Evolutionary conservation across 2,329 filamentous ascomycete genomes (phyloP), one percentile per base, ranked within the genome.

Genomic region (Cercospora sp.): DNA sequence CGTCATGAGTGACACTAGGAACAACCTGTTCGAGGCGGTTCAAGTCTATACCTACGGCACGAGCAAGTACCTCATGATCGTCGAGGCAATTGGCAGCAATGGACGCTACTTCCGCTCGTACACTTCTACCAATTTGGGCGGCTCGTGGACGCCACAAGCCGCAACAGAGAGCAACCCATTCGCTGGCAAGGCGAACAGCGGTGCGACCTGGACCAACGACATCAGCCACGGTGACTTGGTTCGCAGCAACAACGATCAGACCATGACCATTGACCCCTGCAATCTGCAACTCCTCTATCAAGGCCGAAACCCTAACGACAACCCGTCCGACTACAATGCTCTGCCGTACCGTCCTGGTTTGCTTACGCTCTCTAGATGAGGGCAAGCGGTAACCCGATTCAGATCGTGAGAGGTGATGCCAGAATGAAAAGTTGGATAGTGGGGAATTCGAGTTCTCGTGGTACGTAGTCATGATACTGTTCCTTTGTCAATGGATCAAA

Each of bases 51-150:
- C 83, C 1, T 73, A 90, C 33, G 86, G 85, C 30, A 80, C 84
- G 72, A 81, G 81, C 70, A 78, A 84, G 70, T 90, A 90, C 77
- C 84, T 90, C 65, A 90, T 90, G 86, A 84, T 90, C n/a, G 87
- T 90, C 36, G 89, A 91, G 77, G 81, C 86, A 0, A 85, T 86
- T 53, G 88, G 88, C 0, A 42, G 77, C 0, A 78, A 82, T 33
- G 88, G 88, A 0, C 83, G 89, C 2, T 91, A 86, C 78, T 90
- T 90, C 84, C 87, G 88, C 66, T 89, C 87, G 0, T 90, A 87
- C 80, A 90, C 87, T 0, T 85, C 89, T 13, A 83, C 79, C 53
- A 85, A 80, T 72, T 81, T 90, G 8, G 75, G 76, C 42, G 89
- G 88, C 8, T 62, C 76, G 3, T 91, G 88, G 88, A 88, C 86